phyloP scores from a whole-genome alignment of 257 asterid species.

The Salvia hispanica region DNA sequence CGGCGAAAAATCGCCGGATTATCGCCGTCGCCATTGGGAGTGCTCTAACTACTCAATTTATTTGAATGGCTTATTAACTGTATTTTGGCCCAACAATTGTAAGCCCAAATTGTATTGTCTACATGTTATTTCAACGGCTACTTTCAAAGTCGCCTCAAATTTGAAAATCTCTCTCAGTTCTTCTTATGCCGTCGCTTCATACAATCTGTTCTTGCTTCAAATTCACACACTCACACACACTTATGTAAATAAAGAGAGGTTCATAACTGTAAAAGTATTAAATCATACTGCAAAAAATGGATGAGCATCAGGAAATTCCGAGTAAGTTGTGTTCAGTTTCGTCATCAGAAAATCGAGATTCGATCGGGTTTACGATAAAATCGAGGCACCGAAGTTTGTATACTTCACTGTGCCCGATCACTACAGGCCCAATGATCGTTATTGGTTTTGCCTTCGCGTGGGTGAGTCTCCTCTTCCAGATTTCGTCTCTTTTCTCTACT shows the following conservation, averaged over 20 bases:
- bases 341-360: slow-evolving; percentile 42
- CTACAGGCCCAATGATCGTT: slow-evolving; percentile 80
- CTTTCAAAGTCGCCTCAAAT: slow-evolving; percentile 43
- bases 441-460: slow-evolving; percentile 91
- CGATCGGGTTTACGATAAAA: slow-evolving; percentile 56
- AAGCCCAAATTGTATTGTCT: no score
- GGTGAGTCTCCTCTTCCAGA: slow-evolving; percentile 46
- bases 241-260: neutral
- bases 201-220: neutral
- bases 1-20: no score
- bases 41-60: no score
- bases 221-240: neutral
- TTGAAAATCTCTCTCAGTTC: slow-evolving; percentile 41
- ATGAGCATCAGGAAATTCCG: slow-evolving; percentile 33
- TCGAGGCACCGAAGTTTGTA: slow-evolving; percentile 96
- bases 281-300: slow-evolving; percentile 34
- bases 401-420: slow-evolving; percentile 72
- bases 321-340: slow-evolving; percentile 37
- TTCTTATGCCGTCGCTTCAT: neutral
- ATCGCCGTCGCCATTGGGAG: no score
- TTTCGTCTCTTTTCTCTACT: neutral
- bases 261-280: neutral
- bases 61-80: no score
- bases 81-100: no score
- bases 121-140: slow-evolving; percentile 81